Evolutionary conservation across 2,329 filamentous ascomycete species (phyloP).

Genomic region (Fusarium annulatum): DNA sequence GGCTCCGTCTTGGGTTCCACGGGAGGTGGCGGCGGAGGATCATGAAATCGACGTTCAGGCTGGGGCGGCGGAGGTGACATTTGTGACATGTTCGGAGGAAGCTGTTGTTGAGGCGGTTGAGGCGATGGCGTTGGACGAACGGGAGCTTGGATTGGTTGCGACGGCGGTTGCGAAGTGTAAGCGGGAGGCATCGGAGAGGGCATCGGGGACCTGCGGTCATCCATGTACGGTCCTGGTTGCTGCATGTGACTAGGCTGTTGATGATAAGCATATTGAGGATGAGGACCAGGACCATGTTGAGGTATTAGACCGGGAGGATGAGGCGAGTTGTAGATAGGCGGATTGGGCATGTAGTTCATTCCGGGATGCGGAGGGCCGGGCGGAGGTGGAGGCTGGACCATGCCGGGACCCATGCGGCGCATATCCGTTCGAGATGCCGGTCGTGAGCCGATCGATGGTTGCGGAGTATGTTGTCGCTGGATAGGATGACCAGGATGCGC

Average conservation of each 20-base stretch:
- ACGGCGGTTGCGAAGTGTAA: slow-evolving; percentile 70
- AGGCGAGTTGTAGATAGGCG: slow-evolving; percentile 81
- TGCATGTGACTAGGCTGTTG: slow-evolving; percentile 46
- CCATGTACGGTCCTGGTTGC: slow-evolving; percentile 74
- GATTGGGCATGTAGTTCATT: slow-evolving; percentile 87
- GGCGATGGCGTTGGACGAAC: slow-evolving; percentile 68
- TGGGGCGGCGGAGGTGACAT: slow-evolving; percentile 65
- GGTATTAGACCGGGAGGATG: slow-evolving; percentile 41
- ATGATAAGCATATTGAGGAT: slow-evolving; percentile 39
- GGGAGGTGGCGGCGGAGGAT: slow-evolving; percentile 64
- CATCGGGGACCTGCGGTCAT: slow-evolving; percentile 70
- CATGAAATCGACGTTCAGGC: slow-evolving; percentile 58
- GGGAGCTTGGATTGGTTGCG: slow-evolving; percentile 57
- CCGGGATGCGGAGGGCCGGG: slow-evolving; percentile 68
- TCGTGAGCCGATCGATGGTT: slow-evolving; percentile 76
- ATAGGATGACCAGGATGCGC: slow-evolving; percentile 52
- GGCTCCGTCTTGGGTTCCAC: slow-evolving; percentile 62
- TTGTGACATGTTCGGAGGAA: slow-evolving; percentile 60
- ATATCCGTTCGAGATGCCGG: slow-evolving; percentile 81
- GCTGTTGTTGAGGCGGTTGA: slow-evolving; percentile 65
- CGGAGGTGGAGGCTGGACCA: slow-evolving; percentile 68
- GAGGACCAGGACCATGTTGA: slow-evolving; percentile 33
- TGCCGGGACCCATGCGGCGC: slow-evolving; percentile 78
- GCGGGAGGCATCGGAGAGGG: slow-evolving; percentile 72
- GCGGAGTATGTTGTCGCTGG: slow-evolving; percentile 82